Conservation (phyloP, 2,329 filamentous ascomycete species). For the Macrophomina pseudophaseolina region DNA sequence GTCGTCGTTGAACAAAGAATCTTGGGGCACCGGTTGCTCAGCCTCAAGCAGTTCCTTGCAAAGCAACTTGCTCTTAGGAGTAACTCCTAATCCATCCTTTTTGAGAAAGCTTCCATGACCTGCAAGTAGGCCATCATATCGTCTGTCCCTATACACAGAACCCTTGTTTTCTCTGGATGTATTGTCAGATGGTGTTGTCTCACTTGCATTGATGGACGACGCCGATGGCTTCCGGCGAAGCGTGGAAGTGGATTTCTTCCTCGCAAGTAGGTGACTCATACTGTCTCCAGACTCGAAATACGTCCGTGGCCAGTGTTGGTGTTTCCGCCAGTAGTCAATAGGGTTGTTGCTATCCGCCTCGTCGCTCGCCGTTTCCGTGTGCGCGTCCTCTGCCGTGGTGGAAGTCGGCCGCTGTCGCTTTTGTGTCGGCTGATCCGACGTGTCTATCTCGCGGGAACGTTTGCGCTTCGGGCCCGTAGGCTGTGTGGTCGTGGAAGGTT, state of each 20-base stretch:
- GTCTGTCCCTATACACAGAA: constrained; percentile 33
- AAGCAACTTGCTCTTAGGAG: constrained; percentile 39
- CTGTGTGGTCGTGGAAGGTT: background rate
- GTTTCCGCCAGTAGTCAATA: constrained; percentile 14
- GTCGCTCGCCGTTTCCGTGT: background rate
- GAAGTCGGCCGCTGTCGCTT: background rate
- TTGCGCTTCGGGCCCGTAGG: background rate
- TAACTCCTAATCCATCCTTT: constrained; percentile 41
- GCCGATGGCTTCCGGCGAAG: background rate
- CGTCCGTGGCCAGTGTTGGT: background rate
- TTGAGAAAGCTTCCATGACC: constrained; percentile 51
- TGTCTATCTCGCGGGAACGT: background rate
- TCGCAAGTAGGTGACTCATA: background rate
- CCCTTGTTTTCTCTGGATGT: constrained; percentile 29
- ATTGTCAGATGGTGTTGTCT: background rate
- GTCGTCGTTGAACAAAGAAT: constrained; percentile 47
- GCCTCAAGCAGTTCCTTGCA: constrained; percentile 39
- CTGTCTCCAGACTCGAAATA: background rate
- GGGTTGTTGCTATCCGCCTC: background rate
- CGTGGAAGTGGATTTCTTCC: background rate
- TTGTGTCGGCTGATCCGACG: background rate
- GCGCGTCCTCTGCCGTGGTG: background rate
- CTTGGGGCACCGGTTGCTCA: constrained; percentile 38
- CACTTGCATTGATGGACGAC: background rate
- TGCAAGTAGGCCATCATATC: constrained; percentile 44